phyloP scores from a whole-genome alignment of 2,329 filamentous ascomycete genomes.

The Epichloe brachyelytri region DNA sequence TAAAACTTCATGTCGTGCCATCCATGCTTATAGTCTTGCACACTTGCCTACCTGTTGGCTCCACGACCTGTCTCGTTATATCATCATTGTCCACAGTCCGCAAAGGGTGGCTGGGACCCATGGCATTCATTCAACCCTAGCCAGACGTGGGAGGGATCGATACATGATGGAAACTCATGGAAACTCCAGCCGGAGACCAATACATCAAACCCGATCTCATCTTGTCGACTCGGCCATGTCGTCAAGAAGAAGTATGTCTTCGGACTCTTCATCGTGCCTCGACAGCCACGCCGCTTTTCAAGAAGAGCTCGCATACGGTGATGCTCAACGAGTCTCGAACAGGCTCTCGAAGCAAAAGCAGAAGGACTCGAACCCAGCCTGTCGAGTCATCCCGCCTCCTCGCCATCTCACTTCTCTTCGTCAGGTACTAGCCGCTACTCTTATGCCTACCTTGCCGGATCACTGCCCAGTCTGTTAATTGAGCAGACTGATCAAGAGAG shows the following conservation, averaged over 20 bases:
- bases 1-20: neutral
- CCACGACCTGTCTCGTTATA: neutral
- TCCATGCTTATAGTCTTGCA: neutral
- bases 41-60: too few relatives aligned
- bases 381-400: neutral
- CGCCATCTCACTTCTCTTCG: neutral
- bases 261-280: neutral
- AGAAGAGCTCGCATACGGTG: neutral
- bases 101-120: neutral
- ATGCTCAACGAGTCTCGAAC: neutral
- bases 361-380: neutral
- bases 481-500: neutral
- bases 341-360: slow-evolving; percentile 1
- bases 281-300: neutral
- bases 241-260: neutral
- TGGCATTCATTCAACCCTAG: neutral
- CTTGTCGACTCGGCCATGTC: neutral
- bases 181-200: neutral
- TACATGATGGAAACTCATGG: neutral
- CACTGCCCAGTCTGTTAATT: neutral
- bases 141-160: neutral
- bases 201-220: neutral
- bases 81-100: neutral
- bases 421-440: slow-evolving; percentile 1
- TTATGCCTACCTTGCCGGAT: slow-evolving; percentile 2